Conservation (phyloP, 2,329 filamentous ascomycete species). For the Colletotrichum paranaense region DNA sequence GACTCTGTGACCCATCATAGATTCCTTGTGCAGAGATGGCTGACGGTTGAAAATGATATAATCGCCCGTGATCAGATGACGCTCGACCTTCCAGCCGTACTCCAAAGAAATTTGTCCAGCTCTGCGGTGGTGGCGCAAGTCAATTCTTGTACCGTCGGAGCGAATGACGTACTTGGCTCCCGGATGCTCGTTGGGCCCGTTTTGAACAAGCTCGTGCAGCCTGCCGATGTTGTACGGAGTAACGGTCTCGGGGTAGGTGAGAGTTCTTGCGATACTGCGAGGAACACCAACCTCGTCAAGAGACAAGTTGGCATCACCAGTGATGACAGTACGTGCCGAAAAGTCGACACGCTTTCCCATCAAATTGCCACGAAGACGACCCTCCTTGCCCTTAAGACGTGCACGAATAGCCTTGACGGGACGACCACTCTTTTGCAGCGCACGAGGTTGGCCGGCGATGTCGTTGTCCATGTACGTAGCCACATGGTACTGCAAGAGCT, state of each 20-base stretch:
- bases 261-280: conserved; percentile 87
- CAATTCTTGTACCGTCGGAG: conserved; percentile 92
- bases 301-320: conserved; percentile 95
- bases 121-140: conserved; percentile 91
- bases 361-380: conserved; percentile 95
- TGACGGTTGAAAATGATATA: conserved; percentile 99
- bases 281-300: conserved; percentile 98
- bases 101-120: conserved; percentile 87
- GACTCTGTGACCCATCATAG: conserved; percentile 99
- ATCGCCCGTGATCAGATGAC: conserved; percentile 94
- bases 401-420: conserved; percentile 97
- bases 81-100: conserved; percentile 98
- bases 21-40: conserved; percentile 98
- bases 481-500: conserved; percentile 94
- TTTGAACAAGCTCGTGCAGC: conserved; percentile 88
- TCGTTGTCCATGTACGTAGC: conserved; percentile 99
- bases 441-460: conserved; percentile 93
- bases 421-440: conserved; percentile 95
- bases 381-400: conserved; percentile 98
- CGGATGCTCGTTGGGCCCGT: conserved; percentile 93
- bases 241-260: conserved; percentile 97
- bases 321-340: conserved; percentile 99
- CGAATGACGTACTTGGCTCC: conserved; percentile 97
- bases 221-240: conserved; percentile 98
- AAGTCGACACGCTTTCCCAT: conserved; percentile 99